Base-by-base conservation (phyloP, 805 yeast species). In the Saccharomyces kudriavzevii region DNA sequence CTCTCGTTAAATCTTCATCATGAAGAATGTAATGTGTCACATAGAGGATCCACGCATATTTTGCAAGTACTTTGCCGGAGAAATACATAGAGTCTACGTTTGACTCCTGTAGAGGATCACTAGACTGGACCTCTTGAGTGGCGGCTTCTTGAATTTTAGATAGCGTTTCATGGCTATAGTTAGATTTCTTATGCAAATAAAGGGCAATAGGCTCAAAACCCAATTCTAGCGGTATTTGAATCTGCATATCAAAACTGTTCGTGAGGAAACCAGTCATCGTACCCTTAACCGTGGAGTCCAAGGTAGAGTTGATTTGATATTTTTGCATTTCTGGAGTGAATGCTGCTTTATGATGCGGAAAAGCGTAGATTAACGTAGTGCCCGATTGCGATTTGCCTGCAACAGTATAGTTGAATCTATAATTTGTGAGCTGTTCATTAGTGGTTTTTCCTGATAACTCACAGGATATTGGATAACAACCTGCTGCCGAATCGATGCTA, bases 21-120 rank as follows among this genome's bases (percentile, higher is more conserved):
- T 79, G 66, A 47, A 92, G 68, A 20, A 92, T 76, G 56, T 76
- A 83, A 52, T 85, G 83, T 40, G 85, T 82, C 10, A 84, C 88
- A 57, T 86, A 86, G 13, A 89, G 75, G 51, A 94, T 78, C 76
- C 87, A 86, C 0, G 98, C 97, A 70, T 87, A 94, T 71, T 91
- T 94, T 60, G 90, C 96, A 49, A 91, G 73, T 27, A 82, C 77
- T 67, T 94, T 92, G 11, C 98, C 99, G 1, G 96, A 79, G 22
- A 88, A 83, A 70, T 92, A 92, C 87, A 91, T 91, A 0, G 97
- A 89, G 57, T 89, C 89, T 50, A 82, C 64, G 54, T 82, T 73
- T 0, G 84, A 75, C 69, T 77, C 75, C n/a, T 49, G 51, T 6
- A 52, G 30, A 14, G 58, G 55, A 27, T 58, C 54, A 17, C 11